Evolutionary conservation across 768 basidiomycete genomes (phyloP).

Genomic region (Dentipellis sp.): DNA sequence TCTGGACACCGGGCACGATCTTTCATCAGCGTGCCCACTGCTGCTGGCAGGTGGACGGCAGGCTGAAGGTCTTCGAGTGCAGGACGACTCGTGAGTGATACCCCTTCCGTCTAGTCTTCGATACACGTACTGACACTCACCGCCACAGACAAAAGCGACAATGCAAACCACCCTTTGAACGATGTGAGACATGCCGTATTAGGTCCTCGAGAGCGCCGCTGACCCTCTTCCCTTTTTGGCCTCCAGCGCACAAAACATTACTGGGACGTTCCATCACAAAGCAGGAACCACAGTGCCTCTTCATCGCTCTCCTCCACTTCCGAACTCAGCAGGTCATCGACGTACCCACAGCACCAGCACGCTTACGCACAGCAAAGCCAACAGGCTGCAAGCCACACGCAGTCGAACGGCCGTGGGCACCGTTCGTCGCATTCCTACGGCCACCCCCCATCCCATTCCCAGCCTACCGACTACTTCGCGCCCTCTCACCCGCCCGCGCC

Average conservation of each 20-base stretch:
- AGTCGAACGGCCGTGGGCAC: neutral
- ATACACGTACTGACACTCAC: neutral
- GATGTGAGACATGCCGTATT: neutral
- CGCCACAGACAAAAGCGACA: neutral
- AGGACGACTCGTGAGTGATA: conserved; percentile 9
- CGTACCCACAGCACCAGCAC: neutral
- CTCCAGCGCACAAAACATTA: neutral
- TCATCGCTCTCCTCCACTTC: neutral
- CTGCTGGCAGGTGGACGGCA: conserved; percentile 9
- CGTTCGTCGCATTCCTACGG: too few relatives aligned
- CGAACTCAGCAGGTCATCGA: neutral
- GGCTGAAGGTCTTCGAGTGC: conserved; percentile 11
- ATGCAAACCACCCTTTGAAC: neutral
- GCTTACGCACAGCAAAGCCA: neutral
- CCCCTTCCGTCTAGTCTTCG: neutral
- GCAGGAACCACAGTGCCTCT: neutral
- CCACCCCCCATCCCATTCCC: too few relatives aligned
- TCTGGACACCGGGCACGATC: conserved; percentile 11
- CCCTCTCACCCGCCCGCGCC: too few relatives aligned
- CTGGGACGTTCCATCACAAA: neutral
- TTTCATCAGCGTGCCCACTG: conserved; percentile 12
- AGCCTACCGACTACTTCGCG: too few relatives aligned
- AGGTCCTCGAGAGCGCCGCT: too few relatives aligned
- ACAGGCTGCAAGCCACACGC: neutral
- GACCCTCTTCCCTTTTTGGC: neutral